These are phyloP conservation scores for Naganishia vishniacii DNA, from an alignment of 768 basidiomycete genomes.

Conservation along the genomic window DNA sequence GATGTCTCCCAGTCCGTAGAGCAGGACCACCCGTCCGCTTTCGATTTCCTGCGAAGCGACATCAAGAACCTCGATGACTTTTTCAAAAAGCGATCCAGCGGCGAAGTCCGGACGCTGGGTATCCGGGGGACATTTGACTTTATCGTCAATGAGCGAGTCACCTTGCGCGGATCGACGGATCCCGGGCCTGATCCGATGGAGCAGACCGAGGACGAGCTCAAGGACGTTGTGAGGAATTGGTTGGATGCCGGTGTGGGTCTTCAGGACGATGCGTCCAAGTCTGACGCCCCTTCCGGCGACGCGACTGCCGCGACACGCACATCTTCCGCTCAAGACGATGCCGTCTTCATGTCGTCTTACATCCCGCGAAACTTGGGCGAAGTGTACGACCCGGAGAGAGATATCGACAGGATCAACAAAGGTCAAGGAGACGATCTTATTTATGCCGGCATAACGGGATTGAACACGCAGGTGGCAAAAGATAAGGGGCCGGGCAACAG, in stretches of 20 bases:
- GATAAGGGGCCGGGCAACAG: constrained; percentile 23
- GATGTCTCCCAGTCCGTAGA: constrained; percentile 99
- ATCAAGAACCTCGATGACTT: constrained; percentile 90
- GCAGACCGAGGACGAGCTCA: constrained; percentile 31
- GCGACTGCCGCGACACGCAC: background rate
- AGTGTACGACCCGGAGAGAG: constrained; percentile 89
- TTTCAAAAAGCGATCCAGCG: constrained; percentile 59
- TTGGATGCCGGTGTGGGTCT: constrained; percentile 38
- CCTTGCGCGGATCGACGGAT: constrained; percentile 22
- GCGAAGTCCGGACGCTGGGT: constrained; percentile 69
- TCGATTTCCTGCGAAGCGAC: constrained; percentile 90
- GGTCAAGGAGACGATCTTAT: constrained; percentile 73
- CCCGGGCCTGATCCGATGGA: constrained; percentile 28
- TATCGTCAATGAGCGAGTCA: constrained; percentile 57
- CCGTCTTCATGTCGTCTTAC: constrained; percentile 80
- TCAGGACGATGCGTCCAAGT: constrained; percentile 24
- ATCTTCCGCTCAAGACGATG: constrained; percentile 58
- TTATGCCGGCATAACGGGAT: constrained; percentile 78
- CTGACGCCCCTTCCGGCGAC: background rate
- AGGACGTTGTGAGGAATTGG: constrained; percentile 48
- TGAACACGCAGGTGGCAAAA: constrained; percentile 45
- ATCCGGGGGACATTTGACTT: constrained; percentile 82
- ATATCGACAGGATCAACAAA: constrained; percentile 66
- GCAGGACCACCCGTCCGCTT: constrained; percentile 92
- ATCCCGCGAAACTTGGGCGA: constrained; percentile 90